Conservation (phyloP, 2,329 filamentous ascomycete species). For the Pseudogymnoascus verrucosus region DNA sequence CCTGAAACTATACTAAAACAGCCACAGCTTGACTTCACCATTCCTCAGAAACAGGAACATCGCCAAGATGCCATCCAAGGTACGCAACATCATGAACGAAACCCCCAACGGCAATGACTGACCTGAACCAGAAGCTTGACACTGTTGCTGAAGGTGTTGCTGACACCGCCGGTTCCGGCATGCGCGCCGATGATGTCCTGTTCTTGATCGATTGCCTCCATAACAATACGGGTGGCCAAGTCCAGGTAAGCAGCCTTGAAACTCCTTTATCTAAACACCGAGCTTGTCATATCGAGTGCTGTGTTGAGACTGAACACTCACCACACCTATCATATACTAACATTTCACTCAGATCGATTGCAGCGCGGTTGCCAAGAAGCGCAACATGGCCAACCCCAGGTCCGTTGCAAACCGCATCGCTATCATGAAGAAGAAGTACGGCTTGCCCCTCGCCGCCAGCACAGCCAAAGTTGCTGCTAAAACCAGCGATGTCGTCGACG, state of each 20-base stretch:
- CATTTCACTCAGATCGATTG: constrained; percentile 18
- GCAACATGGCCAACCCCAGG: constrained; percentile 17
- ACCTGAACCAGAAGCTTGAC: neutral
- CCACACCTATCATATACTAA: neutral
- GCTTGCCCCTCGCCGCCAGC: constrained; percentile 15
- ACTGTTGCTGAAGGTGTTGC: neutral
- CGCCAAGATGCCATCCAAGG: neutral
- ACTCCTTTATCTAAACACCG: neutral
- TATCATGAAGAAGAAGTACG: constrained; percentile 23
- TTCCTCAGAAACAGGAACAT: neutral
- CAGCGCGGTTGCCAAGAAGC: constrained; percentile 15
- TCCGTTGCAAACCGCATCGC: constrained; percentile 21
- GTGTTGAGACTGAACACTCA: neutral
- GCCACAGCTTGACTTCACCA: neutral
- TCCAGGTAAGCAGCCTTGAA: constrained; percentile 17
- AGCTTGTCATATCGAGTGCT: neutral
- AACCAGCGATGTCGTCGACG: neutral
- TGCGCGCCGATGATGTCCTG: constrained; percentile 16
- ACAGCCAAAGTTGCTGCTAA: neutral
- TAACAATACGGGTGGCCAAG: constrained; percentile 18
- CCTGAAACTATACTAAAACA: neutral
- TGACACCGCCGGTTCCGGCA: neutral
- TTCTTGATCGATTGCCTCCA: constrained; percentile 23
- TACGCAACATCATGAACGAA: neutral
- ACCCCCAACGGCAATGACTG: neutral